Evolutionary conservation across 305 asterid genomes (phyloP), one percentile per base, ranked within the genome.

Genomic region (Petunia hybrid): DNA sequence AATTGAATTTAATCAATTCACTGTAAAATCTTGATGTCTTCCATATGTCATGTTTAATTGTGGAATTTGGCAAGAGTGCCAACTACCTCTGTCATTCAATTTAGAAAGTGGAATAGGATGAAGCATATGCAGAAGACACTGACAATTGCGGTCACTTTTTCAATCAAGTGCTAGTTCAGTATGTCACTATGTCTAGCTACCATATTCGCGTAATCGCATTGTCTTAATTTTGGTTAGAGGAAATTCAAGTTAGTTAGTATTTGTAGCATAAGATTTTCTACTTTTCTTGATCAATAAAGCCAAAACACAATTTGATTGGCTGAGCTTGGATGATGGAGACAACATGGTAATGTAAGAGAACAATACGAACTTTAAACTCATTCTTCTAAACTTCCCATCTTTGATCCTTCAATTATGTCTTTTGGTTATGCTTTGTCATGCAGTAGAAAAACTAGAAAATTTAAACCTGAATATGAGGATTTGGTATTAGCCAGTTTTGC

Each of bases 11-110:
- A 74, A 51, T 38, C 0, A 42, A 14, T 74, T 74, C 48, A 36
- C 41, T 3, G 77, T 70, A 45, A 22, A 4, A 59, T 45, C 9
- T 38, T 74, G 48, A 9, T 35, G 79, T 53, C 48, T 48, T 74
- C 64, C 64, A 53, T 3, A 38, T 74, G 45, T 39, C 79, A 36
- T 36, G 38, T 60, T 13, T 73, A 36, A 43, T 73, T 51, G 36
- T 51, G 78, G 46, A 14, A 36, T 73, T 73, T 73, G 78, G 63
- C 35, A 36, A 73, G 46, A 73, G 14, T 73, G 78, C 36, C 16
- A 36, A 63, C 46, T 73, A 51, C 35, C 63, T 73, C 14, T 73
- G 78, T 51, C 4, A 53, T 51, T 74, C 9, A 53, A 53, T 14
- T 1, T 5, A 53, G 77, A 14, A 74, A 7, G 8, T 53, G 48